Conservation (phyloP, 192 early-diverging fungal species). For the Jimgerdemannia lactiflua region DNA sequence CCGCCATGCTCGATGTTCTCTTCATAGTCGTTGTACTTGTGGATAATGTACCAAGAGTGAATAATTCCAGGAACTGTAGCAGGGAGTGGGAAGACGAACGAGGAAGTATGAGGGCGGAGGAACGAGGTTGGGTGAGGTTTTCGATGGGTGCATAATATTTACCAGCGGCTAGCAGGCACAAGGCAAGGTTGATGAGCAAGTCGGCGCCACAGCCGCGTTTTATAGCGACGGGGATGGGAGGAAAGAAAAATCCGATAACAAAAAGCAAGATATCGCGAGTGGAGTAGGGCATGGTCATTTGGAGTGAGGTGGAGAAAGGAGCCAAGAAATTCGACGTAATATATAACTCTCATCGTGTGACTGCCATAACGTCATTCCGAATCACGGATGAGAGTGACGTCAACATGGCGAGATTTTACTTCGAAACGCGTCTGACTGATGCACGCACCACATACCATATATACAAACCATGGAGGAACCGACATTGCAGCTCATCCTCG, state of each 20-base stretch:
- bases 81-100: background rate
- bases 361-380: no score
- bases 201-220: slow-evolving; percentile 57
- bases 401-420: no score
- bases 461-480: background rate
- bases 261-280: slow-evolving; percentile 46
- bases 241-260: slow-evolving; percentile 45
- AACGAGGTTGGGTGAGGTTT: slow-evolving; percentile 1
- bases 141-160: background rate
- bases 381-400: no score
- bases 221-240: slow-evolving; percentile 55
- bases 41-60: slow-evolving; percentile 60
- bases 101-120: background rate
- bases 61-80: slow-evolving; percentile 56
- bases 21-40: slow-evolving; percentile 37
- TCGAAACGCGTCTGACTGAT: no score
- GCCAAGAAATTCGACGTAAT: no score
- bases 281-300: slow-evolving; percentile 14
- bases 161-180: slow-evolving; percentile 54
- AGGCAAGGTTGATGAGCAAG: slow-evolving; percentile 58
- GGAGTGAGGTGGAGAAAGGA: no score
- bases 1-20: slow-evolving; percentile 28
- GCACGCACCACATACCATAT: background rate
- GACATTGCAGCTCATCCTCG: slow-evolving; percentile 12
- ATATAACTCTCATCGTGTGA: no score